These are phyloP conservation scores for Talaromyces sp. DNA, from an alignment of 2,329 filamentous ascomycete genomes.

Conservation along the genomic window DNA sequence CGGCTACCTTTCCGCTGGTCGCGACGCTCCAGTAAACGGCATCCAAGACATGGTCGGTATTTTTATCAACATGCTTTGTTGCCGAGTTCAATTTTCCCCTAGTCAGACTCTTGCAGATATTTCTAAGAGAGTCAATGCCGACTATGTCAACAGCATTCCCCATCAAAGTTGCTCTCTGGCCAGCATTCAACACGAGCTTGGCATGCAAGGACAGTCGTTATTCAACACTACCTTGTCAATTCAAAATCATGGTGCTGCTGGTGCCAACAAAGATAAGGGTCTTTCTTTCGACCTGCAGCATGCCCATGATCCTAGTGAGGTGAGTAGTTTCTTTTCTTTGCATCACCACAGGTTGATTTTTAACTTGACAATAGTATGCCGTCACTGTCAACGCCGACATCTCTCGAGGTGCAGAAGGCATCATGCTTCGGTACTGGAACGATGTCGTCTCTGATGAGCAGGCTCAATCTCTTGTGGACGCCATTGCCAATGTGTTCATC, in stretches of 20 bases:
- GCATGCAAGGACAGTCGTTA: constrained; percentile 36
- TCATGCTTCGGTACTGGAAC: constrained; percentile 45
- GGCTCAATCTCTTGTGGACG: constrained; percentile 33
- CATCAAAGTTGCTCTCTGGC: constrained; percentile 56
- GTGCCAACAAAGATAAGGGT: constrained; percentile 25
- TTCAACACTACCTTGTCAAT: constrained; percentile 49
- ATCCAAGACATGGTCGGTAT: constrained; percentile 52
- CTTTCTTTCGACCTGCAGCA: constrained; percentile 36
- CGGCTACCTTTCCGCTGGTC: constrained; percentile 44
- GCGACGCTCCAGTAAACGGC: constrained; percentile 49
- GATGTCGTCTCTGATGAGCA: constrained; percentile 40
- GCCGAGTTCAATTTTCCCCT: constrained; percentile 45
- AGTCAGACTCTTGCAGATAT: constrained; percentile 42
- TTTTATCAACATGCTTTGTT: constrained; percentile 61
- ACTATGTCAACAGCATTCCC: constrained; percentile 51
- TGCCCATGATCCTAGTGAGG: constrained; percentile 43
- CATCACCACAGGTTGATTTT: background rate
- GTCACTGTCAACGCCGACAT: constrained; percentile 46
- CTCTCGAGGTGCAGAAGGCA: constrained; percentile 36
- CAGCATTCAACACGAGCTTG: constrained; percentile 49
- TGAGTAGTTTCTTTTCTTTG: constrained; percentile 19
- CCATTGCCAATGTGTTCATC: constrained; percentile 36
- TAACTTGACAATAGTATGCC: constrained; percentile 34
- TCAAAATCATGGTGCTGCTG: constrained; percentile 37
- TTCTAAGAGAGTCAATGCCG: constrained; percentile 49